Conservation (phyloP, 371 early-diverging fungal species). For the Mycotypha africana region DNA sequence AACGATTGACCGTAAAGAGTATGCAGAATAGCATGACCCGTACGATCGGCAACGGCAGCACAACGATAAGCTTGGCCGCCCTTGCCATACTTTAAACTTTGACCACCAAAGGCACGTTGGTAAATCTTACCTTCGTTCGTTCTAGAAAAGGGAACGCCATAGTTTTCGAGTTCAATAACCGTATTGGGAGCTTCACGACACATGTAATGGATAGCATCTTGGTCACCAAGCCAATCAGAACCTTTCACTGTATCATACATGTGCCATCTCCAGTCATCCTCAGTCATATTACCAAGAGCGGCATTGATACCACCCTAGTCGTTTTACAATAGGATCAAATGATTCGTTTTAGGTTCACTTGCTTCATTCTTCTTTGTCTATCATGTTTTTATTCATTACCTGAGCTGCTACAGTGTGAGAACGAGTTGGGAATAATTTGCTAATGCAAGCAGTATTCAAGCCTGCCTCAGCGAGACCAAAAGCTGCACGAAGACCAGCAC, state of each 20-base stretch:
- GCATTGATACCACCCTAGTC: constrained; percentile 95
- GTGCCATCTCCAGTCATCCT: constrained; percentile 99
- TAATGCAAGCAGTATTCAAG: constrained; percentile 97
- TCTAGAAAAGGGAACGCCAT: constrained; percentile 96
- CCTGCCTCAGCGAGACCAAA: constrained; percentile 97
- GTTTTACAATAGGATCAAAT: neutral
- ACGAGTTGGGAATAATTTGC: constrained; percentile 97
- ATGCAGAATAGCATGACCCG: constrained; percentile 97
- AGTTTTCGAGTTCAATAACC: constrained; percentile 96
- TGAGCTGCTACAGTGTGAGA: constrained; percentile 99
- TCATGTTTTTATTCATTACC: constrained; percentile 30
- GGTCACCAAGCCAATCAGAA: constrained; percentile 97
- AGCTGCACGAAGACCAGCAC: constrained; percentile 97
- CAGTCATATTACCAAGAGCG: constrained; percentile 97
- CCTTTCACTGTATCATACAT: constrained; percentile 99
- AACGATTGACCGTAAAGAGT: constrained; percentile 97
- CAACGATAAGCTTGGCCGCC: constrained; percentile 97
- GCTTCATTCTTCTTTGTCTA: neutral
- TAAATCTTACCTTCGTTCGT: constrained; percentile 97
- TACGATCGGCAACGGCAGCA: constrained; percentile 97
- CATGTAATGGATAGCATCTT: constrained; percentile 99
- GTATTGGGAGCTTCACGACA: constrained; percentile 95
- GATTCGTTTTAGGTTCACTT: neutral
- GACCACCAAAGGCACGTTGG: constrained; percentile 98
- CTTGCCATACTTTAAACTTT: constrained; percentile 90